Conservation (phyloP, 495 filamentous ascomycete species). For the Arthonia radiata region DNA sequence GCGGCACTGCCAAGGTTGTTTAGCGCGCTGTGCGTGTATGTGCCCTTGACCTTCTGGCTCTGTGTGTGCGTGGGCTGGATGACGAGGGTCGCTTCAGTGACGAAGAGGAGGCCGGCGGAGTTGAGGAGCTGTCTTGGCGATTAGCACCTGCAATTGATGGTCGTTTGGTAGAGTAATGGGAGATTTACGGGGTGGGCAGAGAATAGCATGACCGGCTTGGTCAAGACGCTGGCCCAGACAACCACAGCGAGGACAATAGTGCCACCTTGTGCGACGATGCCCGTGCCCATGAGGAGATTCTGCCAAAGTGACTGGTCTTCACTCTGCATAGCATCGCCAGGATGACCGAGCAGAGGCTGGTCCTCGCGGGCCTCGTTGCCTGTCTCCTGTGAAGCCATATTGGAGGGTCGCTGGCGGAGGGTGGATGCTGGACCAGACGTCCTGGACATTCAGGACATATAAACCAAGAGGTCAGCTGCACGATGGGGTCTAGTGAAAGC, state of each 20-base stretch:
- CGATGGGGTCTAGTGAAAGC: too few species aligned
- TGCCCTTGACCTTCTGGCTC: conserved; percentile 45
- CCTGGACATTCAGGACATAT: too few species aligned
- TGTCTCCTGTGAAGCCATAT: too few species aligned
- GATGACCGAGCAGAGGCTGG: conserved; percentile 52
- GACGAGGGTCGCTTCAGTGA: conserved; percentile 57
- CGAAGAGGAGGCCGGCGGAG: conserved; percentile 41
- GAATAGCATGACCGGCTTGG: conserved; percentile 43
- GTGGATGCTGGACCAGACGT: too few species aligned
- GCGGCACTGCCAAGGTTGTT: conserved; percentile 34
- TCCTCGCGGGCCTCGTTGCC: too few species aligned
- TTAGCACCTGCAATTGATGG: conserved; percentile 1
- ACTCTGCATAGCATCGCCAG: conserved; percentile 47
- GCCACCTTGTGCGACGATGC: conserved; percentile 38
- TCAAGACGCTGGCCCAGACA: conserved; percentile 51
- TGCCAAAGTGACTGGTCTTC: conserved; percentile 31
- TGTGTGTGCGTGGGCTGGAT: conserved; percentile 69
- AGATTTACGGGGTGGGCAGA: conserved; percentile 52
- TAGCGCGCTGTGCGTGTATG: conserved; percentile 38
- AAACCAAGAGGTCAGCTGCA: too few species aligned
- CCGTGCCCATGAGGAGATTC: conserved; percentile 61
- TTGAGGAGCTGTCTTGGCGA: conserved; percentile 36
- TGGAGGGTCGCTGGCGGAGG: too few species aligned
- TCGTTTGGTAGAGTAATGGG: too few species aligned
- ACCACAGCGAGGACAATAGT: conserved; percentile 42